Evolutionary conservation across 2,329 filamentous ascomycete species (phyloP), one percentile per base, ranked within the genome.

Genomic region (Pseudophaeomoniella oleicola): DNA sequence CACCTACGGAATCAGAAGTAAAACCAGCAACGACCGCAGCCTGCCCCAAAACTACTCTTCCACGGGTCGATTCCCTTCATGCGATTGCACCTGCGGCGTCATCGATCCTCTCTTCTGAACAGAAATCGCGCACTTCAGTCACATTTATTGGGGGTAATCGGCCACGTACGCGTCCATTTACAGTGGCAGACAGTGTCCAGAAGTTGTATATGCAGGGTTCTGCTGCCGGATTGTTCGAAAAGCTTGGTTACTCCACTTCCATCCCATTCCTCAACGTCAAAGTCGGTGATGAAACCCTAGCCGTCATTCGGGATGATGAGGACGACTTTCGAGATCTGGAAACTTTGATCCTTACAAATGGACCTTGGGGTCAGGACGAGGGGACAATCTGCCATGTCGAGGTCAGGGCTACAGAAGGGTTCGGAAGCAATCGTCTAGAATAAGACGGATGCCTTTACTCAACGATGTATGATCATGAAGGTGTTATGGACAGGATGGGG

Each of bases 121-220:
- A 27, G n/a, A 27, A 27, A 27, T 6, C 22, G 22, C 6, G n/a
- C 22, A 27, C 22, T 6, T 9, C 22, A 27, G 22, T 27, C n/a
- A 27, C 6, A 27, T 27, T 27, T n/a, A 6, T 27, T 6, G 22
- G 22, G 9, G 32, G 32, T 17, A 17, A 13, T 17, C 32, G 16
- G 9, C 14, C 17, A 4, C 32, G 32, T 9, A 34, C 32, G 4
- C 32, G 32, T 6, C 32, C 32, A 9, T 34, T 34, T 18, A 17
- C 32, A 16, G 14, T 19, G 14, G 16, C 14, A 12, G 18, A 15
- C 17, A 18, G 18, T 18, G 32, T 34, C 14, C n/a, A 9, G 12
- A 34, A 34, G 19, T 18, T 34, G 14, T 34, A 17, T 17, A 34
- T 19, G 16, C 32, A 34, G 19, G 32, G 14, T 9, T 12, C 32